Percentiles rank a stretch among this genome's conserved stretches.
Evolutionary conservation across 2,329 filamentous ascomycete species (phyloP).

Genomic region (Onygenales sp.): DNA sequence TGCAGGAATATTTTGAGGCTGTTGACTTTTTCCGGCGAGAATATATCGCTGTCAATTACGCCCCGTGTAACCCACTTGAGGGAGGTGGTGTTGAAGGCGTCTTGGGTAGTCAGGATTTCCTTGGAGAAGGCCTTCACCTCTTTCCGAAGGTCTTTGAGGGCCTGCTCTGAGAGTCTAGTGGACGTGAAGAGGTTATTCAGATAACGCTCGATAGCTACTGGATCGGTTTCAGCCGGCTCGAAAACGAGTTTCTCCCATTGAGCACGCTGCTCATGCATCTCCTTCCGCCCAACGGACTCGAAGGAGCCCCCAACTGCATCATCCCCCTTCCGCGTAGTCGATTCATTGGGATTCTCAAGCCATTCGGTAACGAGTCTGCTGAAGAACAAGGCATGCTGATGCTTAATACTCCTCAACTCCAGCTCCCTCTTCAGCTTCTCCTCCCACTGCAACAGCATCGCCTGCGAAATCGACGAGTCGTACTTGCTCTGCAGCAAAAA

Average conservation of each 20-base stretch:
- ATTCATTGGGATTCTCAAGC: constrained; percentile 30
- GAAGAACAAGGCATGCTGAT: constrained; percentile 49
- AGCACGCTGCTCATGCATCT: constrained; percentile 45
- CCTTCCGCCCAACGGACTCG: constrained; percentile 42
- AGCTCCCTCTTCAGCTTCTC: constrained; percentile 38
- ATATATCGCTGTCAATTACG: constrained; percentile 41
- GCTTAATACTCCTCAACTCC: constrained; percentile 42
- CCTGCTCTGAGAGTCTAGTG: constrained; percentile 31
- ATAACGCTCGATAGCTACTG: constrained; percentile 38
- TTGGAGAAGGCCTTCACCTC: constrained; percentile 30
- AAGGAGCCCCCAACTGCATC: constrained; percentile 28
- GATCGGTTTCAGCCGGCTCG: constrained; percentile 37
- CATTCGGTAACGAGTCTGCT: constrained; percentile 47
- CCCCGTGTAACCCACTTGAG: constrained; percentile 41
- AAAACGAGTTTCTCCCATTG: constrained; percentile 52
- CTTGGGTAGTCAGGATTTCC: constrained; percentile 16
- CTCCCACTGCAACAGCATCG: constrained; percentile 40
- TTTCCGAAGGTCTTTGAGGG: constrained; percentile 34
- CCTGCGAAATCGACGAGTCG: constrained; percentile 44
- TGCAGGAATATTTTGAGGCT: constrained; percentile 43
- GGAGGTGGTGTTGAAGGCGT: constrained; percentile 32
- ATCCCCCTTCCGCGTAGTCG: constrained; percentile 12
- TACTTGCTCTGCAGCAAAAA: constrained; percentile 46
- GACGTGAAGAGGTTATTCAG: constrained; percentile 43
- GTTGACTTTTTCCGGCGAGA: constrained; percentile 43